phyloP scores from a whole-genome alignment of 2,329 filamentous ascomycete species.

The Dendryphion nanum region DNA sequence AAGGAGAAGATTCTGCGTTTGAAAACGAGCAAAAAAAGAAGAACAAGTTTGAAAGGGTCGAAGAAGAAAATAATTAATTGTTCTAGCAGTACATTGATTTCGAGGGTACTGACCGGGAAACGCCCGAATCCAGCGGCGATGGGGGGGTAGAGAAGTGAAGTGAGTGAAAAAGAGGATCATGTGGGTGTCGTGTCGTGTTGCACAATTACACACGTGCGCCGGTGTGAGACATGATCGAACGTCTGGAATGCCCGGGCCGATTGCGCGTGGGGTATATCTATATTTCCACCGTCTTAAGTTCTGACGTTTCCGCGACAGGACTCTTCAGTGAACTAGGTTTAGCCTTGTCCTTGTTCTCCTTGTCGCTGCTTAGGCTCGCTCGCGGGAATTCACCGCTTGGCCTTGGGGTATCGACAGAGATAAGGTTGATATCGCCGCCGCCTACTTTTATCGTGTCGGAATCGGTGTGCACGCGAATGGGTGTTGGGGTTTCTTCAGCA shows the following conservation, averaged over 20 bases:
- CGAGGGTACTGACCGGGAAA: no score
- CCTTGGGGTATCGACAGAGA: constrained; percentile 42
- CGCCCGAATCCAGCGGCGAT: neutral
- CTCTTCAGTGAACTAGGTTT: constrained; percentile 28
- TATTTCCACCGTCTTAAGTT: constrained; percentile 52
- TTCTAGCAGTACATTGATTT: no score
- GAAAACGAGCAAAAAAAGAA: no score
- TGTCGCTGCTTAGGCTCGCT: constrained; percentile 38
- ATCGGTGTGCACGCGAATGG: constrained; percentile 39
- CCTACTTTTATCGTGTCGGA: constrained; percentile 28
- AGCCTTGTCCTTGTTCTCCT: constrained; percentile 27
- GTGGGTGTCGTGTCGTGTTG: neutral
- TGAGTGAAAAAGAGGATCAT: neutral
- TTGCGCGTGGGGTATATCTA: constrained; percentile 16
- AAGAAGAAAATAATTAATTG: no score
- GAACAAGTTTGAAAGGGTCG: no score
- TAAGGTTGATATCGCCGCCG: constrained; percentile 39
- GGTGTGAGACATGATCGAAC: neutral
- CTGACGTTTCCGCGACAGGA: constrained; percentile 27
- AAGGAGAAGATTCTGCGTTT: no score
- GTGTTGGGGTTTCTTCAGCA: constrained; percentile 60
- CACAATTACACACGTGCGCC: neutral
- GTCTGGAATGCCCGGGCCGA: neutral
- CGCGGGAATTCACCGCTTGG: constrained; percentile 38
- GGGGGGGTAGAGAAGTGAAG: no score